phyloP scores from a whole-genome alignment of 768 basidiomycete genomes.

The Serendipita sp. region DNA sequence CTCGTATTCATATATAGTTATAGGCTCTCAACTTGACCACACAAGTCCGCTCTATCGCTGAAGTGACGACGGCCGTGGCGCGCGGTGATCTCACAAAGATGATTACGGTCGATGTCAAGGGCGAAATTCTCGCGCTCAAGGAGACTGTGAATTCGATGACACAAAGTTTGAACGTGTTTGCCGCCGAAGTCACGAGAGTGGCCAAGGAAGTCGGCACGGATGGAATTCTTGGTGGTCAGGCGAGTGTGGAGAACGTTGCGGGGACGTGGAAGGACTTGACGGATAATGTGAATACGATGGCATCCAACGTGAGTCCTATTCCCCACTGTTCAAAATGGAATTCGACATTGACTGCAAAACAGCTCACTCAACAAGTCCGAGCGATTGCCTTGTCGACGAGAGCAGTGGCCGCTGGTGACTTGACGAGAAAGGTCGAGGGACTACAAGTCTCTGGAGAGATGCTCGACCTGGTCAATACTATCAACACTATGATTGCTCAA shows the following conservation, averaged over 20 bases:
- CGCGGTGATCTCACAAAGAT: slow-evolving; percentile 85
- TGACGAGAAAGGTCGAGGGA: slow-evolving; percentile 84
- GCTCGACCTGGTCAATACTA: slow-evolving; percentile 88
- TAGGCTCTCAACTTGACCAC: slow-evolving; percentile 71
- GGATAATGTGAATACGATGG: slow-evolving; percentile 93
- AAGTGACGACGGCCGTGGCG: slow-evolving; percentile 92
- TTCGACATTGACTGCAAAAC: slow-evolving; percentile 1
- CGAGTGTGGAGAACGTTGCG: slow-evolving; percentile 81
- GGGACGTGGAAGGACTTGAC: slow-evolving; percentile 97
- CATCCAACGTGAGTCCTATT: slow-evolving; percentile 51
- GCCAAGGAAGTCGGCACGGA: slow-evolving; percentile 96
- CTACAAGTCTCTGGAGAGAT: slow-evolving; percentile 93
- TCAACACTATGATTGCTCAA: slow-evolving; percentile 75
- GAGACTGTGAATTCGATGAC: slow-evolving; percentile 96
- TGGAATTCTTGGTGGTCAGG: slow-evolving; percentile 86
- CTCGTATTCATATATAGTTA: neutral
- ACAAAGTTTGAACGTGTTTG: slow-evolving; percentile 67
- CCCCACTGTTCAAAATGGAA: neutral
- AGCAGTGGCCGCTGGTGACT: slow-evolving; percentile 85
- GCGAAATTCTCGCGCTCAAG: slow-evolving; percentile 70
- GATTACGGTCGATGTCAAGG: slow-evolving; percentile 80
- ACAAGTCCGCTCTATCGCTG: slow-evolving; percentile 82
- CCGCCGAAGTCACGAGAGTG: slow-evolving; percentile 62
- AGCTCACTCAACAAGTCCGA: slow-evolving; percentile 86
- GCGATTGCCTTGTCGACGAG: slow-evolving; percentile 88